These are phyloP conservation scores for Magnaporthiopsis incrustans DNA, from an alignment of 2,329 filamentous ascomycete species.

Conservation along the genomic window DNA sequence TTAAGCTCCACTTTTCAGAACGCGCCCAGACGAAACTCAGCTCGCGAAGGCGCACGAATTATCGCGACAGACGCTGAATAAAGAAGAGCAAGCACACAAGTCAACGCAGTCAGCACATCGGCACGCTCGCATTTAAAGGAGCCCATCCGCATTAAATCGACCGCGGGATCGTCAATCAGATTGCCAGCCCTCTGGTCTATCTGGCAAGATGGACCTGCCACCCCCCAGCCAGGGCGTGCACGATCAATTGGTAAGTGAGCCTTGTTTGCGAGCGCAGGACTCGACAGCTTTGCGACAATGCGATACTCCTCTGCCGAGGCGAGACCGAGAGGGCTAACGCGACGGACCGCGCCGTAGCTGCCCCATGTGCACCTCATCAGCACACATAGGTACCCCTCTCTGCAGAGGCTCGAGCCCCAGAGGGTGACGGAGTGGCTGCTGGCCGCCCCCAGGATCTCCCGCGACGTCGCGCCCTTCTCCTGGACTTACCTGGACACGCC, in stretches of 20 bases:
- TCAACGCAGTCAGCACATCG: neutral
- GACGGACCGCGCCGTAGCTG: conserved; percentile 46
- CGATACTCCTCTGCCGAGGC: conserved; percentile 22
- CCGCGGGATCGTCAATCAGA: neutral
- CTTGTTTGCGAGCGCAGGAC: neutral
- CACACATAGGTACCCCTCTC: conserved; percentile 68
- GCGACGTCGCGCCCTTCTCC: conserved; percentile 77
- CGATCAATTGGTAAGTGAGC: conserved; percentile 3
- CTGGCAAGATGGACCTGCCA: conserved; percentile 6
- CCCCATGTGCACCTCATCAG: conserved; percentile 88
- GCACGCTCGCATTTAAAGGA: neutral
- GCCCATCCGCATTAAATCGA: neutral
- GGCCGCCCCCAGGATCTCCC: conserved; percentile 75
- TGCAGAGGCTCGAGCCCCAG: conserved; percentile 61
- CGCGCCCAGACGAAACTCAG: neutral
- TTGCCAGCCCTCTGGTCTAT: neutral
- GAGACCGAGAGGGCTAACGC: conserved; percentile 6
- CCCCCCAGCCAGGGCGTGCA: conserved; percentile 7
- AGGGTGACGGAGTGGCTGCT: conserved; percentile 79
- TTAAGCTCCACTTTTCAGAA: neutral
- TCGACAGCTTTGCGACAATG: neutral
- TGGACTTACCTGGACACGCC: conserved; percentile 89
- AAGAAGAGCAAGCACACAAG: neutral
- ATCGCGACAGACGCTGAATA: neutral
- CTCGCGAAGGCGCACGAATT: neutral